Conservation (phyloP, 2,329 filamentous ascomycete species). For the Fusarium chuoi region DNA sequence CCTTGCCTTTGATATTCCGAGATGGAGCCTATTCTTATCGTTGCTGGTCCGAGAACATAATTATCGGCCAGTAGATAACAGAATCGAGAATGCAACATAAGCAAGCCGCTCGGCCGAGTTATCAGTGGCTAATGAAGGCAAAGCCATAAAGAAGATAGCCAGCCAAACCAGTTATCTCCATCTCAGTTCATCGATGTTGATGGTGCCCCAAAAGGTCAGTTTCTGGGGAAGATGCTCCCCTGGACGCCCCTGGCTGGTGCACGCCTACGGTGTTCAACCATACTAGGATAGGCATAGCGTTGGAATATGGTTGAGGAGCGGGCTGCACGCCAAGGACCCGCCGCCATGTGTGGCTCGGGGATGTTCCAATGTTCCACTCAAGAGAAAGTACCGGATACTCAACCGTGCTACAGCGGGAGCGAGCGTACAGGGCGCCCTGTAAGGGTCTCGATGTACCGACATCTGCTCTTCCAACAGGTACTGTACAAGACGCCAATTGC, state of each 20-base stretch:
- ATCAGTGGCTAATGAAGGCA: slow-evolving; percentile 34
- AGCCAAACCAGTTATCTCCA: slow-evolving; percentile 35
- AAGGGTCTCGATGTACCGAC: slow-evolving; percentile 37
- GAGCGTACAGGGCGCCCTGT: slow-evolving; percentile 19
- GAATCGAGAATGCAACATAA: slow-evolving; percentile 10
- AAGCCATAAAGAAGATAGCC: slow-evolving; percentile 26
- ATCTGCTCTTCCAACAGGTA: slow-evolving; percentile 25
- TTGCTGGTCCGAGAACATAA: slow-evolving; percentile 23
- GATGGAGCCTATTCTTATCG: slow-evolving; percentile 26
- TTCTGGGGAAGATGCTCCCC: slow-evolving; percentile 45
- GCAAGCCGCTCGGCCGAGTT: slow-evolving; percentile 43
- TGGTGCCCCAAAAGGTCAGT: slow-evolving; percentile 47
- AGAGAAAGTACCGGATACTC: slow-evolving; percentile 42
- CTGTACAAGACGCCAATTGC: slow-evolving; percentile 19
- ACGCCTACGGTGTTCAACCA: slow-evolving; percentile 28
- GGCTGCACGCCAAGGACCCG: slow-evolving; percentile 44
- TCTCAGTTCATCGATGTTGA: slow-evolving; percentile 31
- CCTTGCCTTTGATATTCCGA: slow-evolving; percentile 18
- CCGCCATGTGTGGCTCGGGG: slow-evolving; percentile 43
- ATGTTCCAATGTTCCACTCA: slow-evolving; percentile 35
- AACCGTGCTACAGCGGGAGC: slow-evolving; percentile 30
- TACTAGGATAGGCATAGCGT: slow-evolving; percentile 46
- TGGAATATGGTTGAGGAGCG: slow-evolving; percentile 58
- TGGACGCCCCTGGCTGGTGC: slow-evolving; percentile 41
- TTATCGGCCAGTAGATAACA: slow-evolving; percentile 34